Base-by-base conservation (phyloP, 1,284 basidiomycete species). In the Heterobasidion irregulare region DNA sequence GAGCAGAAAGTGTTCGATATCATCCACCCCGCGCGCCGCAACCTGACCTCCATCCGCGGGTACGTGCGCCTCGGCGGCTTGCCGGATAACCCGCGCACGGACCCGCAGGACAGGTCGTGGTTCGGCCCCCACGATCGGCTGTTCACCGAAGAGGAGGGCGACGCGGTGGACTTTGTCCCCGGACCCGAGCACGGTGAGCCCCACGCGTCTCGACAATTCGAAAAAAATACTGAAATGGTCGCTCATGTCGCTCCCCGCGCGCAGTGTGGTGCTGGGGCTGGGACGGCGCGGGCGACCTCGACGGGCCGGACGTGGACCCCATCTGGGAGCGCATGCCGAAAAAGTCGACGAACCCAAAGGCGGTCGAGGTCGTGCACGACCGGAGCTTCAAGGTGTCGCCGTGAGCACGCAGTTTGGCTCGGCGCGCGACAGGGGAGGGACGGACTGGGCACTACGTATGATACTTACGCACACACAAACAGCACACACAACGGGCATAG, bases 221-320 rank as follows among this genome's bases (percentile, higher is more conserved):
- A n/a, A n/a, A n/a, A n/a, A n/a, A n/a, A n/a, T n/a, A n/a, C n/a
- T n/a, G n/a, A n/a, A n/a, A n/a, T n/a, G n/a, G n/a, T n/a, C n/a
- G n/a, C n/a, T n/a, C n/a, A n/a, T n/a, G n/a, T n/a, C n/a, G 15
- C 32, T 48, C 43, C 5, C 13, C 47, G 56, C 54, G 41, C 53
- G 18, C 66, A 94, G 94, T 96, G 8, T 97, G 94, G 94, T 97
- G 94, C 68, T 97, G 94, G 94, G 94, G 94, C 19, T 98, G 94
- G 94, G 94, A 98, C 66, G 94, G 94, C 41, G 94, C 94, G 2
- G 94, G 94, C 48, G 94, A 97, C 67, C 78, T 98, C 26, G 94
- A 96, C 60, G 94, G 92, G 47, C 93, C 92, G 0, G 92, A 94
- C 64, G 92, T 97, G 4, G 94, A 97, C 65, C 94, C 94, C 7